These are phyloP conservation scores for Pythium utonaiense DNA, from an alignment of 352 stramenopile species.

Conservation along the genomic window DNA sequence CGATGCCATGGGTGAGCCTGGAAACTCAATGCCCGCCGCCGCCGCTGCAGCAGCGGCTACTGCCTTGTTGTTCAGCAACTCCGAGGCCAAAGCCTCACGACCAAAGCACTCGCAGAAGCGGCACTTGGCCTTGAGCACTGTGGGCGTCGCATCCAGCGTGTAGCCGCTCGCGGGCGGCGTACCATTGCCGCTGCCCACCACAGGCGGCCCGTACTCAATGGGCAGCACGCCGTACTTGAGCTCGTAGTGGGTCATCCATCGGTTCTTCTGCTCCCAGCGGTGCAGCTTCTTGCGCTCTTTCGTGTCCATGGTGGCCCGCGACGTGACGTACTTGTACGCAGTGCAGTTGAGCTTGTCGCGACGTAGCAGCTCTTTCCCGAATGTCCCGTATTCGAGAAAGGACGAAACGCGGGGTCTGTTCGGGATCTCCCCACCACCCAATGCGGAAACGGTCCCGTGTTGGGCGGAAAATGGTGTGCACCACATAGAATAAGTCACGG, in stretches of 20 bases:
- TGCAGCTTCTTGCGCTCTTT: slow-evolving; percentile 57
- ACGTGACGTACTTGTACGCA: too few relatives aligned
- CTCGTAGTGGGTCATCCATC: slow-evolving; percentile 59
- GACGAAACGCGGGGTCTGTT: neutral
- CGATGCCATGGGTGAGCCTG: slow-evolving; percentile 18
- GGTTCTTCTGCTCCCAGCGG: slow-evolving; percentile 63
- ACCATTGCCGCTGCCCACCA: slow-evolving; percentile 5
- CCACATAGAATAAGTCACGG: neutral
- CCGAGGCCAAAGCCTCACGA: slow-evolving; percentile 26
- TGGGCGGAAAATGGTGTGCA: neutral
- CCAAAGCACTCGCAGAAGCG: slow-evolving; percentile 60
- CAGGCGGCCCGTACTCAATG: slow-evolving; percentile 31
- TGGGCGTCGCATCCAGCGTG: slow-evolving; percentile 16
- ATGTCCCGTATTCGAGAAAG: slow-evolving; percentile 3
- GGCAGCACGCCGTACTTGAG: slow-evolving; percentile 57
- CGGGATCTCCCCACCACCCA: slow-evolving; percentile 8
- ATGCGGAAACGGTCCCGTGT: slow-evolving; percentile 10
- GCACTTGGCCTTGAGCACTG: slow-evolving; percentile 49
- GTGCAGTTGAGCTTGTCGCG: too few relatives aligned
- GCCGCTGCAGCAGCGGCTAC: slow-evolving; percentile 14
- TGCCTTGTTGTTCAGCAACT: slow-evolving; percentile 17
- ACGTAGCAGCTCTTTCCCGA: neutral
- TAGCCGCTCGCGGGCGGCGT: neutral
- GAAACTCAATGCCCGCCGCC: slow-evolving; percentile 21
- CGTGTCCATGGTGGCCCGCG: slow-evolving; percentile 20